Evolutionary conservation across 257 asterid genomes (phyloP).

Genomic region (Solanum rostratum): DNA sequence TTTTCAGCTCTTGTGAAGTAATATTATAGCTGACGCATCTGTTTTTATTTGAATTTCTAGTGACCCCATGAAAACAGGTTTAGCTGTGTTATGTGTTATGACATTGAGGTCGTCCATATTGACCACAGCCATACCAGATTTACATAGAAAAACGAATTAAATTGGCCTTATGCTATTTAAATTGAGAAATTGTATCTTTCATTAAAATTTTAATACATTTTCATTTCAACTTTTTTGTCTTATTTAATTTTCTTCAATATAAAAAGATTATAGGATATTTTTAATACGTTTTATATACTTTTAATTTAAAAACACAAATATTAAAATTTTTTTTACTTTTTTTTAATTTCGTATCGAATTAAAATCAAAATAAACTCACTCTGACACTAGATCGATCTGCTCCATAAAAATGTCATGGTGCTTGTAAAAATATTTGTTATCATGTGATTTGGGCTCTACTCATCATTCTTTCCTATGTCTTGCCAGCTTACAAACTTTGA

Average conservation of each 20-base stretch:
- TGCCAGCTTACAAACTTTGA: background rate
- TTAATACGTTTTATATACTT: too few species aligned
- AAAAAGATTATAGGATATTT: too few species aligned
- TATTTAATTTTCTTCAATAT: too few species aligned
- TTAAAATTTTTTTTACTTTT: too few species aligned
- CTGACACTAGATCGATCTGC: background rate
- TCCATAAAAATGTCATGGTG: background rate
- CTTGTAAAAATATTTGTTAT: constrained; percentile 1
- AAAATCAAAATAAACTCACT: background rate
- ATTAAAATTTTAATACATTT: background rate
- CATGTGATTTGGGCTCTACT: background rate
- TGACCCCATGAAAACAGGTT: background rate
- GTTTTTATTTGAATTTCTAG: background rate
- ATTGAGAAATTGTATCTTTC: background rate
- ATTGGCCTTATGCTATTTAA: background rate
- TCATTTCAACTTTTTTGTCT: too few species aligned
- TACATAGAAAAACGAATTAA: background rate
- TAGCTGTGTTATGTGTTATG: background rate
- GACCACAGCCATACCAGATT: background rate
- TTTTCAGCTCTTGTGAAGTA: background rate
- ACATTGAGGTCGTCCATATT: background rate
- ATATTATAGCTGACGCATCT: background rate
- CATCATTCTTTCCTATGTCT: background rate
- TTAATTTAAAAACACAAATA: too few species aligned
- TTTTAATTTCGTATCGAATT: too few species aligned